Evolutionary conservation across 306 rosid genomes (phyloP).

Genomic region (Biancaea sappan): DNA sequence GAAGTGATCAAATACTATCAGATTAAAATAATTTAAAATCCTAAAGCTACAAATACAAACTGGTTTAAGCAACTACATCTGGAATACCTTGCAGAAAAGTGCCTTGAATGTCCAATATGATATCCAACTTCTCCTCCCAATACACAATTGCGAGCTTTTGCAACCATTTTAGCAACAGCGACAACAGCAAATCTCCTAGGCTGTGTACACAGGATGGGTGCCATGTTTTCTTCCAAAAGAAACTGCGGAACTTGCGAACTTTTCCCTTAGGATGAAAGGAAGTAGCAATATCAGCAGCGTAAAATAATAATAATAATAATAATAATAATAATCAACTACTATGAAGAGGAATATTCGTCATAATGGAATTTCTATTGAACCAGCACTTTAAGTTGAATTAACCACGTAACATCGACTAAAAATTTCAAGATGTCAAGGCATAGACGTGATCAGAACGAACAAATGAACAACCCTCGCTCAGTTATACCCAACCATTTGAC

Average conservation of each 20-base stretch:
- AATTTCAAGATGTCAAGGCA: slow-evolving; percentile 17
- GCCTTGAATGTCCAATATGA: slow-evolving; percentile 83
- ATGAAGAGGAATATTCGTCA: slow-evolving; percentile 2
- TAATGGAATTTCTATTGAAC: background rate
- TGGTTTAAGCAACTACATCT: background rate
- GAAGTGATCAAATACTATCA: slow-evolving; percentile 13
- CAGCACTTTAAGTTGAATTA: background rate
- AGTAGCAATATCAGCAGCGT: slow-evolving; percentile 11
- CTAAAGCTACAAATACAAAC: background rate
- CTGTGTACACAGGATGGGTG: slow-evolving; percentile 79
- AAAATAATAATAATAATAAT: too few relatives aligned
- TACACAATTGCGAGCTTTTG: slow-evolving; percentile 71
- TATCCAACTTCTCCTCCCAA: slow-evolving; percentile 89
- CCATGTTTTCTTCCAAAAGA: slow-evolving; percentile 76
- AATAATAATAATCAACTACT: slow-evolving; percentile 25
- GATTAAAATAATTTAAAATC: background rate
- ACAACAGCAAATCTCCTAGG: slow-evolving; percentile 95
- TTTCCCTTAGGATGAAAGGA: slow-evolving; percentile 60
- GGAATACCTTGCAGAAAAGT: slow-evolving; percentile 60
- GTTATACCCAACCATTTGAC: background rate
- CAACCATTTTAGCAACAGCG: slow-evolving; percentile 86
- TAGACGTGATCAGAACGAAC: slow-evolving; percentile 5
- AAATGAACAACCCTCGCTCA: slow-evolving; percentile 18
- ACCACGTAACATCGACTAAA: background rate
- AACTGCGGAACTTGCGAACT: slow-evolving; percentile 95